These are phyloP conservation scores for Boletus reticuloceps DNA, from an alignment of 768 basidiomycete species.

Conservation along the genomic window DNA sequence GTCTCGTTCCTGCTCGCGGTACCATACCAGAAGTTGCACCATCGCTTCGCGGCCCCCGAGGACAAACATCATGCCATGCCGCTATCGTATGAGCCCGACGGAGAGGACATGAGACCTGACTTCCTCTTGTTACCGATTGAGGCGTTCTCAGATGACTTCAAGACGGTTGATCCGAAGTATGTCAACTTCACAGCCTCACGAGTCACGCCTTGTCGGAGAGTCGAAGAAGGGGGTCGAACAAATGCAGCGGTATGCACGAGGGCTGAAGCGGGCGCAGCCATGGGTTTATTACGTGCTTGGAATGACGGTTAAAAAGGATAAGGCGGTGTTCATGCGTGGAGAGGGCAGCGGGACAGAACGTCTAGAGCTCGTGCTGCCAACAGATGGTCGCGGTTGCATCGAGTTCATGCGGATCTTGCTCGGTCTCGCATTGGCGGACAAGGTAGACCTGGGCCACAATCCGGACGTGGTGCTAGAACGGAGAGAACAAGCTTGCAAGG, in stretches of 20 bases:
- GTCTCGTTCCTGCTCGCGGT: background rate
- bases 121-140: constrained; percentile 12
- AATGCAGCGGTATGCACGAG: constrained; percentile 4
- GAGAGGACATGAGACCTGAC: constrained; percentile 8
- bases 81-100: constrained; percentile 6
- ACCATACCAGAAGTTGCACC: background rate
- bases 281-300: constrained; percentile 11
- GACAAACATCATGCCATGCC: constrained; percentile 1
- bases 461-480: background rate
- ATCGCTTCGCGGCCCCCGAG: constrained; percentile 5
- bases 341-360: constrained; percentile 8
- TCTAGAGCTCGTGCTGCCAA: background rate
- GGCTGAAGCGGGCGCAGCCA: constrained; percentile 3
- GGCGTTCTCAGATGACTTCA: constrained; percentile 3
- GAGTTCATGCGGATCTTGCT: constrained; percentile 12
- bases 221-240: constrained; percentile 5
- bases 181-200: background rate
- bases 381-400: constrained; percentile 7
- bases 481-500: background rate
- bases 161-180: background rate
- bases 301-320: background rate
- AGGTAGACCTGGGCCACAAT: constrained; percentile 5
- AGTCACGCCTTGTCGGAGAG: constrained; percentile 9
- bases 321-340: constrained; percentile 1
- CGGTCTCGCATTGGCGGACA: constrained; percentile 9